A percentile compares a stretch with the other conserved stretches of the same genome.
Conservation (phyloP, 225 moss, liverwort and hornwort genomes). For the Ulota crispa region DNA sequence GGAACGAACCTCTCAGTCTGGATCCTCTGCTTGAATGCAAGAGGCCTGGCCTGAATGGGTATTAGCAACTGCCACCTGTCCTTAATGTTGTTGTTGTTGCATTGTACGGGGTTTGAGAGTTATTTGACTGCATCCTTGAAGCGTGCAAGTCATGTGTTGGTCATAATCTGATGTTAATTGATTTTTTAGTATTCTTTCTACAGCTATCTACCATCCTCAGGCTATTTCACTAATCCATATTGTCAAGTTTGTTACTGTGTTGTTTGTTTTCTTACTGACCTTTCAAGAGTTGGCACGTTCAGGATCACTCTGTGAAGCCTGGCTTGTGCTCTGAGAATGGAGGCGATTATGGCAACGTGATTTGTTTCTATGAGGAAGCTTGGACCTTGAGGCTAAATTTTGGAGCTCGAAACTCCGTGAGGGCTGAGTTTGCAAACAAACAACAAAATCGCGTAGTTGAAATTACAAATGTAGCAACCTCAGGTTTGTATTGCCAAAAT, state of each 20-base stretch:
- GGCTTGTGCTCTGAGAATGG: background rate
- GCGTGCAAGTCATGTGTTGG: slow-evolving; percentile 8
- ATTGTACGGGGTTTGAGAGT: background rate
- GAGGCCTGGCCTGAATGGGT: background rate
- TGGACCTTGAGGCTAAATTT: background rate
- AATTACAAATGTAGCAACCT: background rate
- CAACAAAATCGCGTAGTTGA: background rate
- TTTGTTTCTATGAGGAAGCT: background rate
- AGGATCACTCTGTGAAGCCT: slow-evolving; percentile 15
- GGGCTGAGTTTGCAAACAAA: background rate
- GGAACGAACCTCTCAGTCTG: background rate
- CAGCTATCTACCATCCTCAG: background rate
- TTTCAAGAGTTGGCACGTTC: slow-evolving; percentile 13
- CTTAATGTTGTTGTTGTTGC: background rate
- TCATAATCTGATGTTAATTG: background rate
- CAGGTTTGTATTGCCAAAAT: background rate
- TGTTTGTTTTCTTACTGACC: background rate
- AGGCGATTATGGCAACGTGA: background rate
- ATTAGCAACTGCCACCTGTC: slow-evolving; percentile 2
- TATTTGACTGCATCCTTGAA: slow-evolving; percentile 2
- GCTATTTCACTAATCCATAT: background rate
- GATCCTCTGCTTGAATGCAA: background rate
- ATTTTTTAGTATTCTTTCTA: background rate
- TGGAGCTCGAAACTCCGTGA: background rate
- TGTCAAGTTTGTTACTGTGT: background rate